phyloP scores from a whole-genome alignment of 2,329 filamentous ascomycete genomes.

The Endothia cerciana region DNA sequence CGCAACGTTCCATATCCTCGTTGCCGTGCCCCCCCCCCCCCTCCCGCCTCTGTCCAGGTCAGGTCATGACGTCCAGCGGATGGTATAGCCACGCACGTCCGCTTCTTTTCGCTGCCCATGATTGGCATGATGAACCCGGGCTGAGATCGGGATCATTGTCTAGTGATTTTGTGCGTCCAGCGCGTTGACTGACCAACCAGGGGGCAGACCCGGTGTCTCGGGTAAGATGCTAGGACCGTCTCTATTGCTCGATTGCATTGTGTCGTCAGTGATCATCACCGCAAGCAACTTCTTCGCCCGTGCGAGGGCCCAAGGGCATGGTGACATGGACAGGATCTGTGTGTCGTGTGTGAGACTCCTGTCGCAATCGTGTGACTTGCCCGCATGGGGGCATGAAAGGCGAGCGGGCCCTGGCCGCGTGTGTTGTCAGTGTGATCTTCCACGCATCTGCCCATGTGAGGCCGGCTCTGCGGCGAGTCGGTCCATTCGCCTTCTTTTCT shows the following conservation, averaged over 20 bases:
- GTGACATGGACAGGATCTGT: neutral
- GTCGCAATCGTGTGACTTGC: neutral
- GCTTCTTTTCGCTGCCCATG: neutral
- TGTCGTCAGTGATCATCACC: no score
- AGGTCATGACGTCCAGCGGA: neutral
- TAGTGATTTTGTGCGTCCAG: neutral
- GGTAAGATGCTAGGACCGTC: neutral
- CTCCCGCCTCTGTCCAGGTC: conserved; percentile 1
- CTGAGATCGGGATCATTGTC: neutral
- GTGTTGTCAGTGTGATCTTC: neutral
- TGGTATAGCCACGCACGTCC: neutral
- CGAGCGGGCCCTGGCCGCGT: neutral
- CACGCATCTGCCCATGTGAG: neutral
- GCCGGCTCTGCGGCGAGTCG: neutral
- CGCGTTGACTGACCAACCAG: conserved; percentile 1
- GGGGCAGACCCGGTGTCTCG: neutral
- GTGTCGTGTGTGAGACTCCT: neutral
- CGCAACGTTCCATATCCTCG: conserved; percentile 10
- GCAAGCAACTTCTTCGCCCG: neutral
- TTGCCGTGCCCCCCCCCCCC: neutral
- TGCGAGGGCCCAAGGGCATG: neutral
- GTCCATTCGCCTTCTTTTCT: neutral
- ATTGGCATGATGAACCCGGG: neutral
- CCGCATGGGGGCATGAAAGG: neutral
- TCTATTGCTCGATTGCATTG: no score